These are phyloP conservation scores for Chionographis japonica DNA, from an alignment of 106 monocot species.

Conservation along the genomic window DNA sequence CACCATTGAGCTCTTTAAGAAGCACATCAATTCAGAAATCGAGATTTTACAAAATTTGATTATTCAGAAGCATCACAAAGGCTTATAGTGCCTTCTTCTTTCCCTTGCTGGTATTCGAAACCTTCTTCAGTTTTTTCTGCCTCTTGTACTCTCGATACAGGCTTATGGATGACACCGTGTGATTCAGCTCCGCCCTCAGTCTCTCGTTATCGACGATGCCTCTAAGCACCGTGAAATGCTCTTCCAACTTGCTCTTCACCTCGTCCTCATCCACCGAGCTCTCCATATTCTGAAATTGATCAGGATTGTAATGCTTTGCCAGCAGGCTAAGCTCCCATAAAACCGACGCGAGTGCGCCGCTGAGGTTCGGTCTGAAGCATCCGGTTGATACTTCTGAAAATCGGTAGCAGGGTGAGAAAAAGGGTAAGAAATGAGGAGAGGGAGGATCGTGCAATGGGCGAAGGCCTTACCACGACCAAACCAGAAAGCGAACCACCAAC, in stretches of 20 bases:
- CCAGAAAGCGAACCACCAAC: constrained; percentile 91
- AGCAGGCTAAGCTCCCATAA: constrained; percentile 94
- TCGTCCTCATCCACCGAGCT: constrained; percentile 36
- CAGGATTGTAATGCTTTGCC: constrained; percentile 71
- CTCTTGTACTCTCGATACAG: constrained; percentile 61
- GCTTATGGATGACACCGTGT: constrained; percentile 30
- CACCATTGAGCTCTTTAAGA: too few relatives aligned
- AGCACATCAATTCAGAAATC: too few relatives aligned
- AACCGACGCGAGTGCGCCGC: constrained; percentile 89
- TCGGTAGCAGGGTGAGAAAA: neutral
- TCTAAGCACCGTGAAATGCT: constrained; percentile 55
- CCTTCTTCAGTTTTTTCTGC: constrained; percentile 34
- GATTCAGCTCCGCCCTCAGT: constrained; percentile 50
- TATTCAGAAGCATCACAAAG: too few relatives aligned
- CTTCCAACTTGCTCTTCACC: constrained; percentile 47
- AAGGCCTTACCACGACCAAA: constrained; percentile 59
- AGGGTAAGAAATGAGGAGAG: neutral
- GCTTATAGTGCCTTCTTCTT: too few relatives aligned
- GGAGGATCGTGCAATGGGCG: neutral
- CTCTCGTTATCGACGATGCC: constrained; percentile 62
- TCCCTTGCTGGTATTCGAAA: constrained; percentile 15
- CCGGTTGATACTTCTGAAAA: constrained; percentile 85
- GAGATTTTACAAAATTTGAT: too few relatives aligned
- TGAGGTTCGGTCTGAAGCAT: constrained; percentile 73
- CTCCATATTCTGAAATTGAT: constrained; percentile 15